Evolutionary conservation across 2,329 filamentous ascomycete genomes (phyloP).

Genomic region (Nothomitra cinnamomea): DNA sequence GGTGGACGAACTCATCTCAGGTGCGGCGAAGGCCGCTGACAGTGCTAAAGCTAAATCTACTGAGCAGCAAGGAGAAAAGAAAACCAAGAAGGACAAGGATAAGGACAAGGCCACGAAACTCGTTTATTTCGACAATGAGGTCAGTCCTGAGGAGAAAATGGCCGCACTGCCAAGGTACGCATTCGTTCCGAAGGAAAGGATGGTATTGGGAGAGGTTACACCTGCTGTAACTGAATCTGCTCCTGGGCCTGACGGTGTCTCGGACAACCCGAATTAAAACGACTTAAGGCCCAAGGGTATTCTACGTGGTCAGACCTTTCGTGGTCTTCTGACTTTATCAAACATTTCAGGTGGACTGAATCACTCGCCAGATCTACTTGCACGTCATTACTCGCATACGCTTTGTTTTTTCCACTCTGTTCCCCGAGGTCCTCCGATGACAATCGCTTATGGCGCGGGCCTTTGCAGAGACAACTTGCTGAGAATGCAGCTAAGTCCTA

Average conservation of each 20-base stretch:
- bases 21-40: conserved; percentile 28
- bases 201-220: conserved; percentile 12
- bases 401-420: neutral
- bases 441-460: neutral
- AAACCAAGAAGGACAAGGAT: conserved; percentile 49
- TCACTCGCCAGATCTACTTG: neutral
- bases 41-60: conserved; percentile 21
- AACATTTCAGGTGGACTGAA: neutral
- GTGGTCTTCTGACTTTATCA: neutral
- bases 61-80: conserved; percentile 30
- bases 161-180: conserved; percentile 60
- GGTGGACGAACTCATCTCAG: conserved; percentile 34
- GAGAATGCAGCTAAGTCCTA: conserved; percentile 4
- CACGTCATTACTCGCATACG: neutral
- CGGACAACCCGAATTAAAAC: conserved; percentile 2
- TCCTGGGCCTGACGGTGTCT: conserved; percentile 8
- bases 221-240: conserved; percentile 12
- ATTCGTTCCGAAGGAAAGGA: conserved; percentile 34
- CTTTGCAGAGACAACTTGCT: neutral
- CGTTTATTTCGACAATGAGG: conserved; percentile 64
- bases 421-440: neutral
- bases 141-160: conserved; percentile 84
- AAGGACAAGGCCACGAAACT: conserved; percentile 49
- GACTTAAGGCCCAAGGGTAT: neutral
- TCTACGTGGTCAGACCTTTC: neutral